Evolutionary conservation across 768 basidiomycete species (phyloP).

Genomic region (Boletus rex-veris): DNA sequence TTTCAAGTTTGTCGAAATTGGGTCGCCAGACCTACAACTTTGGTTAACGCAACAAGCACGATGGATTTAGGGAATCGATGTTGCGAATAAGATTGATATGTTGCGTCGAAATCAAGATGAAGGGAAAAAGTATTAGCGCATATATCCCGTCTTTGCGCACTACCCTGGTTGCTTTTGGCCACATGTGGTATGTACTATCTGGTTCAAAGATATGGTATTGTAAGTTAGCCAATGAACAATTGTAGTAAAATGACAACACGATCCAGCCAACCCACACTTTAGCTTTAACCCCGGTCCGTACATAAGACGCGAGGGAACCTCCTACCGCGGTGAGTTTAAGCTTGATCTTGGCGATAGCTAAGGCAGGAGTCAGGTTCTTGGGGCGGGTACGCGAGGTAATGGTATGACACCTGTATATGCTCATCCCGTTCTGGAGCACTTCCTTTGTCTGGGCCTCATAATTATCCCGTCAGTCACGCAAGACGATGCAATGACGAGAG

Average conservation of each 20-base stretch:
- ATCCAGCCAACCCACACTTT: background rate
- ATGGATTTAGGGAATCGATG: too few relatives aligned
- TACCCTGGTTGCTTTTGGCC: too few relatives aligned
- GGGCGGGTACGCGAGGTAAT: conserved; percentile 97
- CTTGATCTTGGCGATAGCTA: conserved; percentile 94
- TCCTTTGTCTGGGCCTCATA: conserved; percentile 80
- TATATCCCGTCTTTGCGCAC: too few relatives aligned
- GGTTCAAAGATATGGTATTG: background rate
- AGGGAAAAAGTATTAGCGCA: too few relatives aligned
- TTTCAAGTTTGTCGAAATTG: too few relatives aligned
- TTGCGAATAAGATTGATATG: too few relatives aligned
- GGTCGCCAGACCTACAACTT: too few relatives aligned
- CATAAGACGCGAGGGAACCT: background rate
- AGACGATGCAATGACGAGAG: background rate
- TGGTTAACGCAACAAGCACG: too few relatives aligned
- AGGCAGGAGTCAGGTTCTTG: conserved; percentile 91
- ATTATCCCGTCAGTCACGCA: background rate
- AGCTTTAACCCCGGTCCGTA: background rate
- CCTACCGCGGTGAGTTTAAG: conserved; percentile 76
- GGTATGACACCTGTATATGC: conserved; percentile 96
- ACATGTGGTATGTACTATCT: too few relatives aligned
- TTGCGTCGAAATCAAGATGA: too few relatives aligned
- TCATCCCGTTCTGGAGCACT: conserved; percentile 91
- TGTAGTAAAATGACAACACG: background rate
- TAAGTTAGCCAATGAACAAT: background rate